Evolutionary conservation across 257 asterid genomes (phyloP).

Genomic region (Nicotiana benthamiana): DNA sequence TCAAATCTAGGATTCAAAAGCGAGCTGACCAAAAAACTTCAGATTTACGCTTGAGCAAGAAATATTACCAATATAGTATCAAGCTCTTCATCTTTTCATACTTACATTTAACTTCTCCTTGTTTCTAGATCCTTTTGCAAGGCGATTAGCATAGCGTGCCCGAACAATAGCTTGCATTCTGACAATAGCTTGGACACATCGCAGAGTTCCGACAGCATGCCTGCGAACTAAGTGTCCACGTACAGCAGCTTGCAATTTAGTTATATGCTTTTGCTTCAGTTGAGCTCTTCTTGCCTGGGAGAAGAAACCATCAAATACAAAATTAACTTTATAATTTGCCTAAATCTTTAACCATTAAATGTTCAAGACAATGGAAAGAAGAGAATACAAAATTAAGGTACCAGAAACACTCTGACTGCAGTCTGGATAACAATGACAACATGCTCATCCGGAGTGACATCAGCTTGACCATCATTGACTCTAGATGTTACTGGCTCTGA

Average conservation of each 20-base stretch:
- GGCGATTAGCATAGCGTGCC: slow-evolving; percentile 43
- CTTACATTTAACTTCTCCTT: slow-evolving; percentile 23
- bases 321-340: slow-evolving; percentile 1
- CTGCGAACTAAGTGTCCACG: slow-evolving; percentile 89
- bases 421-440: slow-evolving; percentile 58
- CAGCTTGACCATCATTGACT: slow-evolving; percentile 29
- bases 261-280: slow-evolving; percentile 47
- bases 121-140: slow-evolving; percentile 19
- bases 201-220: slow-evolving; percentile 86
- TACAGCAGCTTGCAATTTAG: slow-evolving; percentile 90
- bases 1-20: not conserved
- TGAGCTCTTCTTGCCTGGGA: slow-evolving; percentile 59
- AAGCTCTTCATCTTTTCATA: slow-evolving; percentile 21
- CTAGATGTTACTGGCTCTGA: slow-evolving; percentile 22
- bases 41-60: not conserved
- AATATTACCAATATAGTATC: slow-evolving; percentile 14
- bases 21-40: not conserved
- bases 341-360: not conserved
- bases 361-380: not conserved
- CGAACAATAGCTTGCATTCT: slow-evolving; percentile 90
- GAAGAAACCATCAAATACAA: slow-evolving; percentile 1
- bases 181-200: slow-evolving; percentile 83
- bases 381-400: slow-evolving; percentile 15
- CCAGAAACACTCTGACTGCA: slow-evolving; percentile 66
- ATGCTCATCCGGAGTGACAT: slow-evolving; percentile 42